Evolutionary conservation across 2,329 filamentous ascomycete genomes (phyloP), one percentile per base, ranked within the genome.

Genomic region (Aureobasidium sp.): DNA sequence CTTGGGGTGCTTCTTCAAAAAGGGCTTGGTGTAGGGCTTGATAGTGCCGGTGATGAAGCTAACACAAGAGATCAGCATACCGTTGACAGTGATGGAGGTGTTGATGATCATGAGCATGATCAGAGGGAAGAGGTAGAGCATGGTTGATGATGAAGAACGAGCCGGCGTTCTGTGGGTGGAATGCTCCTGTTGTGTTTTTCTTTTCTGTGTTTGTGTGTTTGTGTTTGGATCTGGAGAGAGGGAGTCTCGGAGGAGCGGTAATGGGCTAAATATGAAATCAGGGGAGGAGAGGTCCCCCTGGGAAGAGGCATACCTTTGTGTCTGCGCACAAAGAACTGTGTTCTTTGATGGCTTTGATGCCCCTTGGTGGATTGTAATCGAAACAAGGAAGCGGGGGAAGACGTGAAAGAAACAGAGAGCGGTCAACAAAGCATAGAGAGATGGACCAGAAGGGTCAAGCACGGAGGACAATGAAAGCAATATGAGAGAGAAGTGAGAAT

Each of bases 31-130:
- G 34, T 49, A 49, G 8, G 45, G 45, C 32, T 39, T 49, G 16
- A 25, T n/a, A 11, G 17, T 16, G 27, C 12, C 22, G 19, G 34
- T 6, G 14, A 45, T 6, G 17, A 24, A 32, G 29, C 41, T 45
- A 34, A 29, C 27, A 16, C 17, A 17, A 4, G 41, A 32, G 34
- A 17, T 45, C 41, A 45, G 41, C 17, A 45, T 4, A 22, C 8
- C 24, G 41, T 45, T 32, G 3, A 17, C 14, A 22, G 19, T 22
- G 41, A 32, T 34, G 6, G 34, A 29, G 29, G 34, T 22, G 17
- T 45, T 45, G 27, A 19, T 22, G 27, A 45, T 24, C 41, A 45
- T 45, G 19, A 45, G 34, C 11, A 45, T 45, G 41, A 45, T 45
- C 17, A 29, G 10, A 16, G 34, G 17, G 19, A 45, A n/a, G 29